Conservation (phyloP, 345 rosid genomes). For the Dipteronia dyeriana region DNA sequence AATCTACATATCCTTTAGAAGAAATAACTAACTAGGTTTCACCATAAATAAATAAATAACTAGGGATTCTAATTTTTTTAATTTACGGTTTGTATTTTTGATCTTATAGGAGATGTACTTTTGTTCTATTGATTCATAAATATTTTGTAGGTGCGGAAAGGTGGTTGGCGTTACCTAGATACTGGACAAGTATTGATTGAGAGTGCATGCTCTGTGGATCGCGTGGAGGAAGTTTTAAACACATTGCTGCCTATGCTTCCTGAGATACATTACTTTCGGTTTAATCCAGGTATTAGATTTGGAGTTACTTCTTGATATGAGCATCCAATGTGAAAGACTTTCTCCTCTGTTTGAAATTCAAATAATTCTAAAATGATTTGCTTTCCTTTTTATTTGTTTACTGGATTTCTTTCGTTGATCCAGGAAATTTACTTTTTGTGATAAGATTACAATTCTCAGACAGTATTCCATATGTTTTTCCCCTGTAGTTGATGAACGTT, state of each 20-base stretch:
- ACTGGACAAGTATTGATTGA: conserved; percentile 98
- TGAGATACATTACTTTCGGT: conserved; percentile 85
- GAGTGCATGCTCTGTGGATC: conserved; percentile 97
- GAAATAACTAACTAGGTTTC: too few species aligned
- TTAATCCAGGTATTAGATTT: conserved; percentile 73
- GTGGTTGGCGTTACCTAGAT: conserved; percentile 98
- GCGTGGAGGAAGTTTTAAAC: conserved; percentile 97
- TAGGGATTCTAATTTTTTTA: not conserved
- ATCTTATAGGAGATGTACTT: not conserved
- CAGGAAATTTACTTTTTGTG: conserved; percentile 8
- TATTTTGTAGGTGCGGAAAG: conserved; percentile 70
- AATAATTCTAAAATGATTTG: not conserved
- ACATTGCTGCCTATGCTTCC: conserved; percentile 94
- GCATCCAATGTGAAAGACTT: conserved; percentile 4
- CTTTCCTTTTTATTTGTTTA: conserved; percentile 1
- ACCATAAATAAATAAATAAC: too few species aligned
- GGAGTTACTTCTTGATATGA: not conserved
- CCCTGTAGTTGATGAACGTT: conserved; percentile 86
- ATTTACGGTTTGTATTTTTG: not conserved
- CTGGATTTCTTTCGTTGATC: not conserved
- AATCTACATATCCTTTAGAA: not conserved
- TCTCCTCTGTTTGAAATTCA: not conserved
- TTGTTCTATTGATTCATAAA: conserved; percentile 11
- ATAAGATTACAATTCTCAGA: conserved; percentile 20
- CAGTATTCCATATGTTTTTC: conserved; percentile 18